Conservation (phyloP, 441 rosid genomes). For the Aquilaria agallochum region DNA sequence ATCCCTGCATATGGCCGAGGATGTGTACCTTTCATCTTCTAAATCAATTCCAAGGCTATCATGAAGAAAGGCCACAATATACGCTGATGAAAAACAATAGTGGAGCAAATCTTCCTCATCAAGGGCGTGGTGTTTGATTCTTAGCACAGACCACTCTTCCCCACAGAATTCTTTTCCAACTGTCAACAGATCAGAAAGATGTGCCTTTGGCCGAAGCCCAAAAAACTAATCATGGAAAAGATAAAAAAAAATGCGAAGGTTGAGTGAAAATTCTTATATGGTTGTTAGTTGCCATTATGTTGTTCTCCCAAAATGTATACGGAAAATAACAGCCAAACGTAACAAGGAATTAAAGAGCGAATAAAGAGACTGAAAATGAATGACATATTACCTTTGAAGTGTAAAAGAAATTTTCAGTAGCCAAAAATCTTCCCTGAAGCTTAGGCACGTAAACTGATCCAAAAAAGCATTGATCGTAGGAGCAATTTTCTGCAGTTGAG, state of each 20-base stretch:
- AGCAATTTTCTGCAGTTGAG: slow-evolving; percentile 58
- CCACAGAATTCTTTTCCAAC: slow-evolving; percentile 81
- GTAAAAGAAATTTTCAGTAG: slow-evolving; percentile 80
- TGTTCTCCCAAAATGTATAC: slow-evolving; percentile 3
- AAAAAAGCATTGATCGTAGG: slow-evolving; percentile 48
- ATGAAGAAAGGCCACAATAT: slow-evolving; percentile 84
- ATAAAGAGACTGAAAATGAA: slow-evolving; percentile 3
- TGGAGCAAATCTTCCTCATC: slow-evolving; percentile 64
- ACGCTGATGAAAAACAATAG: slow-evolving; percentile 95
- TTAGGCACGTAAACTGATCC: slow-evolving; percentile 78
- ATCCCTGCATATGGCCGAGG: background rate
- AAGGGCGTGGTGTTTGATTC: slow-evolving; percentile 48
- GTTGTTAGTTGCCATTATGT: background rate
- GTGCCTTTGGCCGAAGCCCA: slow-evolving; percentile 45
- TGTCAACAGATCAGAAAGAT: slow-evolving; percentile 49
- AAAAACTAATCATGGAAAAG: slow-evolving; percentile 55
- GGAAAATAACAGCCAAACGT: slow-evolving; percentile 7
- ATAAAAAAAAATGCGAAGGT: slow-evolving; percentile 12
- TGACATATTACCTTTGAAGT: slow-evolving; percentile 62
- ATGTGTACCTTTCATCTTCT: slow-evolving; percentile 69
- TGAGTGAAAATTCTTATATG: background rate
- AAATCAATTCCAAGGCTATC: slow-evolving; percentile 81
- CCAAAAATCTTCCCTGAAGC: slow-evolving; percentile 77
- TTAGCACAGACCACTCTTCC: slow-evolving; percentile 80
- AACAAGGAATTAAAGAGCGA: background rate